Percentiles rank a stretch among this genome's conserved stretches.
Evolutionary conservation across 192 early-diverging fungal species (phyloP).

Genomic region (Dissophora ornata): DNA sequence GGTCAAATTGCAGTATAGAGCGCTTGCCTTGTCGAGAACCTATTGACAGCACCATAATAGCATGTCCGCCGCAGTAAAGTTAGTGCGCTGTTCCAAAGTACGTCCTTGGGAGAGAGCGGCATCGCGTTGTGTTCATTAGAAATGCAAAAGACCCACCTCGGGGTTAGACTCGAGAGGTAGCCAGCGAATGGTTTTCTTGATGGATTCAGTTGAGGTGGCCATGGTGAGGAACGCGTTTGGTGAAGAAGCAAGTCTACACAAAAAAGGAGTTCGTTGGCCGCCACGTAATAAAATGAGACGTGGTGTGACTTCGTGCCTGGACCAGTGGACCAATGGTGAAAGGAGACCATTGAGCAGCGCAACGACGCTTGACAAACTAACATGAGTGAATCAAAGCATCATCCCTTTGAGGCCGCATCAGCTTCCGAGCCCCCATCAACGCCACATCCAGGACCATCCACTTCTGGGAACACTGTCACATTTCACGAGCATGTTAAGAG

Average conservation of each 20-base stretch:
- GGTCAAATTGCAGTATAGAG: too few species aligned
- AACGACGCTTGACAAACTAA: too few species aligned
- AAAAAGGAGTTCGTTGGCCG: too few species aligned
- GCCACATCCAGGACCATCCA: too few species aligned
- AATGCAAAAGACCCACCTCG: slow-evolving; percentile 60
- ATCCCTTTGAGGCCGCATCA: slow-evolving; percentile 6
- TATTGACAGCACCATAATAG: slow-evolving; percentile 21
- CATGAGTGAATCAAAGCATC: slow-evolving; percentile 1
- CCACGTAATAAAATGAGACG: too few species aligned
- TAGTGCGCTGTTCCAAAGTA: too few species aligned
- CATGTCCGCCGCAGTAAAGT: neutral
- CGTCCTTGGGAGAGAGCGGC: too few species aligned
- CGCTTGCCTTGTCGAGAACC: slow-evolving; percentile 73
- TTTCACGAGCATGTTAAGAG: slow-evolving; percentile 1
- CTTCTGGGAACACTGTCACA: too few species aligned
- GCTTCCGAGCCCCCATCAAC: too few species aligned
- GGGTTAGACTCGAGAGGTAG: slow-evolving; percentile 92
- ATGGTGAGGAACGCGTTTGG: too few species aligned
- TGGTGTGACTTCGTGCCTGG: too few species aligned
- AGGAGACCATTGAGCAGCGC: neutral
- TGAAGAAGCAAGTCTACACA: neutral
- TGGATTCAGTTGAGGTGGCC: neutral
- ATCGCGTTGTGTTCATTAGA: neutral
- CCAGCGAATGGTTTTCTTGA: slow-evolving; percentile 70
- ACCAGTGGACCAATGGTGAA: too few species aligned